These are phyloP conservation scores for Colletotrichum gloeosporioides DNA, from an alignment of 2,329 filamentous ascomycete species.

Conservation along the genomic window DNA sequence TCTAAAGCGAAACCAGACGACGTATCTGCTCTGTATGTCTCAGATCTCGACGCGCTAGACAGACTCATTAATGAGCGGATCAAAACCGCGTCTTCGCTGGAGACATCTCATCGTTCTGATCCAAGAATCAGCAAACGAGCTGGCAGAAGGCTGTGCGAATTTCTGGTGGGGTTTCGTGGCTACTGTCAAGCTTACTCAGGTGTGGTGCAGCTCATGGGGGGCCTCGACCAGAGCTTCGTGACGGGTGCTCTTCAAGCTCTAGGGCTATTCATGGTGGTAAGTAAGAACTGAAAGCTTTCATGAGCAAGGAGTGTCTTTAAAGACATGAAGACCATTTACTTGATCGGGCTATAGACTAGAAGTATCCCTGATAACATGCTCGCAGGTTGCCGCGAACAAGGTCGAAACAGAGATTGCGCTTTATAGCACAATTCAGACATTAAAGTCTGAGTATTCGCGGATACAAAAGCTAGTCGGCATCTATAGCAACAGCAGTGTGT, in stretches of 20 bases:
- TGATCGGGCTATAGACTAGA: fast-evolving
- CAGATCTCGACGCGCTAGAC: not conserved
- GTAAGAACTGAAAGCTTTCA: not conserved
- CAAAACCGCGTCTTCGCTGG: not conserved
- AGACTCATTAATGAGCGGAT: not conserved
- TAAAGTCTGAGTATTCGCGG: not conserved
- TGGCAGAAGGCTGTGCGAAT: not conserved
- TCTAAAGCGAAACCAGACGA: not conserved
- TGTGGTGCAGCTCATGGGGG: not conserved
- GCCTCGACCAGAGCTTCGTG: not conserved
- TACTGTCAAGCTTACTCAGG: not conserved
- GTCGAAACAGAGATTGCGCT: not conserved
- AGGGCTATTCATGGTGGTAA: not conserved
- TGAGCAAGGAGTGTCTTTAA: not conserved
- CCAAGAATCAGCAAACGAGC: not conserved
- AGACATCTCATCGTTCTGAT: not conserved
- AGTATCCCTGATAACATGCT: not conserved
- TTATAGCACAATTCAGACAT: not conserved
- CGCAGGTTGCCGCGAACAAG: not conserved
- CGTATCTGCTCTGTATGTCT: not conserved
- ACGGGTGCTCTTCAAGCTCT: not conserved
- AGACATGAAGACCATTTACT: not conserved
- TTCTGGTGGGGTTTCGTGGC: not conserved
- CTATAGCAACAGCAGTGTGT: not conserved
- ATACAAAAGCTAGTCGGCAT: not conserved